phyloP scores from a whole-genome alignment of 1,284 basidiomycete species.

The Coniferiporia sulphurascens region DNA sequence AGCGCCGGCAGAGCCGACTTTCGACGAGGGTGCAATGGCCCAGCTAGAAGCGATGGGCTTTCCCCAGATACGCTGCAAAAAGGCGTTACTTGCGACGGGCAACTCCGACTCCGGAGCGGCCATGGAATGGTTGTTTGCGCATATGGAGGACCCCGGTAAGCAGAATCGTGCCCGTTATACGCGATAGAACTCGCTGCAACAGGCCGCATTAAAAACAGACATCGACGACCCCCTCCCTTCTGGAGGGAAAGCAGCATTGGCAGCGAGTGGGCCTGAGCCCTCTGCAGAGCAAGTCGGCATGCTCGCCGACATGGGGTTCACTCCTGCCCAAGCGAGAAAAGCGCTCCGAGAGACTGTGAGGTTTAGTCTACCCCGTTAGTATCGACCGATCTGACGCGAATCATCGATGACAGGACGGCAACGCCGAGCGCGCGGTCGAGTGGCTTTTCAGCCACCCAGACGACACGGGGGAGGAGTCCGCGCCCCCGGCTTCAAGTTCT shows the following conservation, averaged over 20 bases:
- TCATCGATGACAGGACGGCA: slow-evolving; percentile 47
- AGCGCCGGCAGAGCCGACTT: slow-evolving; percentile 46
- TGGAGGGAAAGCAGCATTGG: slow-evolving; percentile 21
- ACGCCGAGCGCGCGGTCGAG: slow-evolving; percentile 85
- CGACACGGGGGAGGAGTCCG: slow-evolving; percentile 67
- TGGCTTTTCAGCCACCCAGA: slow-evolving; percentile 98
- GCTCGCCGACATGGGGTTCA: slow-evolving; percentile 94
- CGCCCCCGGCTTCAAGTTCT: slow-evolving; percentile 26
- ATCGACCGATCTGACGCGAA: neutral
- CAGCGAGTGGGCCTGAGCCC: slow-evolving; percentile 45
- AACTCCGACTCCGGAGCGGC: slow-evolving; percentile 76
- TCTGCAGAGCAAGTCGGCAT: slow-evolving; percentile 64
- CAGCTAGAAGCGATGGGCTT: slow-evolving; percentile 89
- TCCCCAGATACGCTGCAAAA: slow-evolving; percentile 76
- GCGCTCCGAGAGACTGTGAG: slow-evolving; percentile 84
- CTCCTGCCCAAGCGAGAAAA: slow-evolving; percentile 77
- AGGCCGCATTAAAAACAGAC: slow-evolving; percentile 43
- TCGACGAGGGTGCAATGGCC: slow-evolving; percentile 69
- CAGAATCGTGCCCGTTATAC: neutral
- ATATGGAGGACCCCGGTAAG: slow-evolving; percentile 91
- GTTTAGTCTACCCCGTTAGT: slow-evolving; percentile 4
- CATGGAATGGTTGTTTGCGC: slow-evolving; percentile 94
- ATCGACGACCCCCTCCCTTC: slow-evolving; percentile 79
- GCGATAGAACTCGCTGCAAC: neutral
- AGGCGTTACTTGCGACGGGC: slow-evolving; percentile 86